Base-by-base conservation (phyloP, 805 yeast genomes). In the Cyberlindnera veronae region DNA sequence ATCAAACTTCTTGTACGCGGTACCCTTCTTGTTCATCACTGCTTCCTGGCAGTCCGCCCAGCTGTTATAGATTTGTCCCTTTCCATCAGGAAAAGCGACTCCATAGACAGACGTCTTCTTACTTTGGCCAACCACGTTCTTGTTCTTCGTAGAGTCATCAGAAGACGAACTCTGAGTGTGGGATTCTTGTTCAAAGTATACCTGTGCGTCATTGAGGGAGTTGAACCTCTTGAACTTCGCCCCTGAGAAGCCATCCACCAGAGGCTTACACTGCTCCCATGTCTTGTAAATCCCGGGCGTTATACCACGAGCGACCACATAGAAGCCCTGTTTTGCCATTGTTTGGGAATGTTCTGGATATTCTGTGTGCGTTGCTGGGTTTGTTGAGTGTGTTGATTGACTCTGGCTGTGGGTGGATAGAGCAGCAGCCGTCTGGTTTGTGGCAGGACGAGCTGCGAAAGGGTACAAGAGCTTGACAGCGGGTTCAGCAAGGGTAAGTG, bases 191-290 rank as follows among this genome's bases (percentile, higher is more conserved):
- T n/a, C n/a, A n/a, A n/a, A n/a, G n/a, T 19, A 30, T 5, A 7
- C 33, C 23, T 30, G 10, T 0, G 95, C 95, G 21, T 70, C 84
- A 0, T 49, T 49, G 0, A 23, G 39, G 2, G 75, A 58, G 10
- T 54, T 44, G 50, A 76, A 74, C 51, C 67, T 71, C 51, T 69
- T 74, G 51, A 46, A 74, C 16, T 16, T 61, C 44, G 54, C 52
- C 34, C 48, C 50, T 6, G 29, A 27, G 15, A 16, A 38, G 2
- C 90, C 87, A 9, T 51, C 50, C 0, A 80, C 83, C 32, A 76
- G 74, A 0, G 48, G 42, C 37, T 70, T 64, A 44, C 83, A 77
- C 4, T 69, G 74, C 1, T 58, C 56, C 96, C 96, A 88, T 19
- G 58, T 60, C 7, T 40, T 48, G 57, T 63, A 87, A 1, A 88